A percentile compares a stretch with the other conserved stretches of the same genome.
Evolutionary conservation across 306 rosid genomes (phyloP).

Genomic region (Cotoneaster glaucophyllus): DNA sequence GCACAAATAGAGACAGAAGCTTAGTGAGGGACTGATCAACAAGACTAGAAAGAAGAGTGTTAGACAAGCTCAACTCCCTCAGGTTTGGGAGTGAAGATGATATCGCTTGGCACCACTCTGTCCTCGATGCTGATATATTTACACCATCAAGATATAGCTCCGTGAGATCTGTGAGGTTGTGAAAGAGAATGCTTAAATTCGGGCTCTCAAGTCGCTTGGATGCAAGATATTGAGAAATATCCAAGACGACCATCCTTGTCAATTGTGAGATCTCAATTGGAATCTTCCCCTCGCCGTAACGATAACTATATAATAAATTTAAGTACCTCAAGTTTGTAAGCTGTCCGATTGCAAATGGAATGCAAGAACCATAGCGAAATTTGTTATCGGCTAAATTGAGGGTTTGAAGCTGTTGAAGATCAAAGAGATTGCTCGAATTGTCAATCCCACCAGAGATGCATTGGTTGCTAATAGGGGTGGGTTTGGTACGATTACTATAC

Average conservation of each 20-base stretch:
- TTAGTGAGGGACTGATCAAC: conserved; percentile 2
- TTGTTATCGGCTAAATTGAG: conserved; percentile 12
- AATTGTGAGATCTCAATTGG: too few relatives aligned
- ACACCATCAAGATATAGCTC: conserved; percentile 24
- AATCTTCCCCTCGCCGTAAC: too few relatives aligned
- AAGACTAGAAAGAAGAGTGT: not conserved
- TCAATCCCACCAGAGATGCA: not conserved
- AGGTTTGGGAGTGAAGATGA: conserved; percentile 8
- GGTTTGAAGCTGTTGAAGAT: not conserved
- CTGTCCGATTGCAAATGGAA: conserved; percentile 15
- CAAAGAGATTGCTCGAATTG: not conserved
- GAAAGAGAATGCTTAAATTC: not conserved
- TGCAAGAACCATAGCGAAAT: not conserved
- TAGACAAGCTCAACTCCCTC: not conserved
- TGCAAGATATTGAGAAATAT: not conserved
- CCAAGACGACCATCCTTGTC: conserved; percentile 10
- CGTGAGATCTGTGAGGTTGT: too few relatives aligned
- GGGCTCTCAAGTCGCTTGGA: not conserved
- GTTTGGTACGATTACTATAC: too few relatives aligned
- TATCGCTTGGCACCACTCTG: conserved; percentile 34
- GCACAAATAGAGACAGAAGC: too few relatives aligned
- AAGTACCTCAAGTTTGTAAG: conserved; percentile 11
- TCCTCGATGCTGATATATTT: conserved; percentile 19
- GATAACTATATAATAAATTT: not conserved
- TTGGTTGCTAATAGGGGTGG: conserved; percentile 9